A percentile compares a stretch with the other conserved stretches of the same genome.
Conservation (phyloP, 2,329 filamentous ascomycete genomes). For the Lasiodiplodia sp. region DNA sequence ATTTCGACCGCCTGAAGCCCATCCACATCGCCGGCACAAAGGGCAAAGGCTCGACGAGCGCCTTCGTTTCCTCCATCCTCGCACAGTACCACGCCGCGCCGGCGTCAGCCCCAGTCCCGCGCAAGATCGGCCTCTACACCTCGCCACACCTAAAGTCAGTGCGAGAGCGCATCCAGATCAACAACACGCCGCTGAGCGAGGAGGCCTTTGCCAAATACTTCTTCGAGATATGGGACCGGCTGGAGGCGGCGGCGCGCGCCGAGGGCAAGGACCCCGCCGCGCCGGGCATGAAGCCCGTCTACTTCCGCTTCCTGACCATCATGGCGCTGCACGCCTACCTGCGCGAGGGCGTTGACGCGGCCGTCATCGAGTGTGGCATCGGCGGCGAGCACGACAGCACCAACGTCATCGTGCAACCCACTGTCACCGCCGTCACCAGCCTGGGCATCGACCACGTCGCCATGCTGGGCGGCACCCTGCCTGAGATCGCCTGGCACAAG, state of each 20-base stretch:
- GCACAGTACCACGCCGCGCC: constrained; percentile 61
- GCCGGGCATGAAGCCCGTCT: constrained; percentile 76
- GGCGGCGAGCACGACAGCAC: constrained; percentile 94
- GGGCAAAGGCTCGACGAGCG: constrained; percentile 88
- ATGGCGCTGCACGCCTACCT: constrained; percentile 87
- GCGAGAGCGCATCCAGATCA: constrained; percentile 82
- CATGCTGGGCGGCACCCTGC: constrained; percentile 79
- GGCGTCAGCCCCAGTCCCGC: constrained; percentile 44
- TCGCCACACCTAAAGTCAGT: constrained; percentile 86
- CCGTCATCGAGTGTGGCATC: constrained; percentile 91
- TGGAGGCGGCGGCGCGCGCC: constrained; percentile 61
- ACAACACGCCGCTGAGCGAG: constrained; percentile 73
- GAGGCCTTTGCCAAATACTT: constrained; percentile 77
- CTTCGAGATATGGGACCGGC: constrained; percentile 81
- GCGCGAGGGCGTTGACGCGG: constrained; percentile 75
- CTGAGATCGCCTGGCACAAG: constrained; percentile 92
- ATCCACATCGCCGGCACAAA: constrained; percentile 94
- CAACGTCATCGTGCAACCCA: constrained; percentile 78
- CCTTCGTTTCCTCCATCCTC: constrained; percentile 83
- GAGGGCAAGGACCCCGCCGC: constrained; percentile 58
- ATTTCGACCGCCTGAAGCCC: constrained; percentile 65
- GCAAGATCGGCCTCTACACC: constrained; percentile 79
- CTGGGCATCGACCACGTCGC: constrained; percentile 85
- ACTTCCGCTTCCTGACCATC: constrained; percentile 90
- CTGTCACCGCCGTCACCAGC: constrained; percentile 76